Conservation (phyloP, 768 basidiomycete genomes). For the Fomitopsis pulvina region DNA sequence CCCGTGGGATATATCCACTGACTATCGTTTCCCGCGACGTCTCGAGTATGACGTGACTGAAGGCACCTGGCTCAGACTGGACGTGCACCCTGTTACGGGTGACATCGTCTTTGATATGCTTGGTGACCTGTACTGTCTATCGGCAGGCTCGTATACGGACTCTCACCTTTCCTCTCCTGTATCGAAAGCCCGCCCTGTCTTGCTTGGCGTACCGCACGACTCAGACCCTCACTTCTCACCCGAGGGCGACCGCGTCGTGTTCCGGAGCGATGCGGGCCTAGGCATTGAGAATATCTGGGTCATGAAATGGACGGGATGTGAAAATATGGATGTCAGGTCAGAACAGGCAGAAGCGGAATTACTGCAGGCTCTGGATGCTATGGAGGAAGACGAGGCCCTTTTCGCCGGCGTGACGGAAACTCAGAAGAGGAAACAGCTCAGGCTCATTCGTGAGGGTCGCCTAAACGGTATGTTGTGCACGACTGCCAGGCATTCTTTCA, state of each 20-base stretch:
- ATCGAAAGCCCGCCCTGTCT: conserved; percentile 49
- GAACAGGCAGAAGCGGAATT: conserved; percentile 24
- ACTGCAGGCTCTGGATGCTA: conserved; percentile 26
- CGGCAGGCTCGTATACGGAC: conserved; percentile 32
- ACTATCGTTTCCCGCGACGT: conserved; percentile 61
- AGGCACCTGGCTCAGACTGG: conserved; percentile 72
- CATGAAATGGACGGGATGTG: conserved; percentile 59
- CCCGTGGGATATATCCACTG: conserved; percentile 70
- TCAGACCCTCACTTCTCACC: conserved; percentile 72
- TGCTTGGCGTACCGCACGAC: conserved; percentile 62
- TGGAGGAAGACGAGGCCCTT: conserved; percentile 38
- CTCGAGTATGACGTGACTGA: conserved; percentile 64
- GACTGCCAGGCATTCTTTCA: background rate
- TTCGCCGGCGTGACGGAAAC: conserved; percentile 51
- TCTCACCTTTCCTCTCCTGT: conserved; percentile 20
- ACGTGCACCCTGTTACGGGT: conserved; percentile 62
- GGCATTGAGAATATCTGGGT: conserved; percentile 77
- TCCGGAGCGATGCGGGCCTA: conserved; percentile 64
- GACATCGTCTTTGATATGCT: conserved; percentile 73
- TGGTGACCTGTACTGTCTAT: conserved; percentile 69
- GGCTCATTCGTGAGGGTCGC: conserved; percentile 56
- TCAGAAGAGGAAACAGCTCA: conserved; percentile 34
- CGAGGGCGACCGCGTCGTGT: conserved; percentile 54
- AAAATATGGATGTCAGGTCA: conserved; percentile 47
- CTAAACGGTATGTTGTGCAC: conserved; percentile 29